phyloP scores from a whole-genome alignment of 331 rosid genomes.

The Pyracantha coccinea region DNA sequence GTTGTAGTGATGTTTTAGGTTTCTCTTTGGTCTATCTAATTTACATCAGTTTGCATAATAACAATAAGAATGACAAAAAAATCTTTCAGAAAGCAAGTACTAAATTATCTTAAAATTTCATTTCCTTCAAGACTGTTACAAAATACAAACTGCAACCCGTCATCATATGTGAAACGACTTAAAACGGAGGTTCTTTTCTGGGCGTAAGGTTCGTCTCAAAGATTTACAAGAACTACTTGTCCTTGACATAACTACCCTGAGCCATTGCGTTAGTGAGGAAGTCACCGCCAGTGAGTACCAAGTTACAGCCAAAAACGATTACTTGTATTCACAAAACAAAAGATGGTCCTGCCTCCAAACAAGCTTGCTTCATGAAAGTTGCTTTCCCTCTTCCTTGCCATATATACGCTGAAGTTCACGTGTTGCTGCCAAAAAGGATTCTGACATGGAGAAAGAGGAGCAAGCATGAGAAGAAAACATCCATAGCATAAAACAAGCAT shows the following conservation, averaged over 20 bases:
- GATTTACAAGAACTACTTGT: slow-evolving; percentile 9
- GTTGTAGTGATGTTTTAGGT: not conserved
- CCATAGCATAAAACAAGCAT: not conserved
- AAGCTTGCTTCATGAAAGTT: slow-evolving; percentile 21
- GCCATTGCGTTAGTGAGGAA: not conserved
- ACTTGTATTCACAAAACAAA: slow-evolving; percentile 32
- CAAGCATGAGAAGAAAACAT: slow-evolving; percentile 3
- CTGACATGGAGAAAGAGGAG: slow-evolving; percentile 22
- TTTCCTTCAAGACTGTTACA: slow-evolving; percentile 13
- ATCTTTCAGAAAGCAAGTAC: not conserved
- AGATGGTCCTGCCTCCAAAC: slow-evolving; percentile 7
- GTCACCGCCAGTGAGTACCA: slow-evolving; percentile 20
- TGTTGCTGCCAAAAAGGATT: slow-evolving; percentile 61
- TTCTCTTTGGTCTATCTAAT: no score
- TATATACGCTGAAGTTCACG: slow-evolving; percentile 63
- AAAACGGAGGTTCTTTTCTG: slow-evolving; percentile 10
- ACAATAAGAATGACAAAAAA: no score
- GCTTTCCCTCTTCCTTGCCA: slow-evolving; percentile 45
- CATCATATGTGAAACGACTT: slow-evolving; percentile 12
- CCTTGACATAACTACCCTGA: slow-evolving; percentile 6
- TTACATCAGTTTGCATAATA: no score
- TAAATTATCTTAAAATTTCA: slow-evolving; percentile 7
- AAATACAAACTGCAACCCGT: slow-evolving; percentile 6
- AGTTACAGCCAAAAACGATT: slow-evolving; percentile 19
- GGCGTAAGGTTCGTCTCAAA: slow-evolving; percentile 10